Evolutionary conservation across 192 early-diverging fungal genomes (phyloP).

Genomic region (Geranomyces variabilis): DNA sequence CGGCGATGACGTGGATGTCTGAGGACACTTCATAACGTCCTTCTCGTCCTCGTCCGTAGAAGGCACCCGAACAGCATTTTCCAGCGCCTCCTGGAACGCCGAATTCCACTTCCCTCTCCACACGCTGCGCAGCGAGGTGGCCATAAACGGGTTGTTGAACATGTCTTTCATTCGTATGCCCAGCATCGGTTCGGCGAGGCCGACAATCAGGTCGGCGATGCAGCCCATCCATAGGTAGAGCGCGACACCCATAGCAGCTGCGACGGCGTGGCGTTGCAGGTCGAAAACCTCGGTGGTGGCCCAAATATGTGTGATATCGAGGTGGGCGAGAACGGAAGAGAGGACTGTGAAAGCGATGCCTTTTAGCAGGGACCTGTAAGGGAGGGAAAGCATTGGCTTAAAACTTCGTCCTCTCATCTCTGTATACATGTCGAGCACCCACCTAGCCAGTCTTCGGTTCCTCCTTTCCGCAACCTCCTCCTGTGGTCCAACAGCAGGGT

Average conservation of each 20-base stretch:
- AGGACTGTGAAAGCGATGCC: neutral
- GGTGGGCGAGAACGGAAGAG: neutral
- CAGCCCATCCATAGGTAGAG: slow-evolving; percentile 31
- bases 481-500: neutral
- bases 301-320: neutral
- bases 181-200: slow-evolving; percentile 4
- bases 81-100: slow-evolving; percentile 20
- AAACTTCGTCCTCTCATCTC: neutral
- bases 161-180: slow-evolving; percentile 25
- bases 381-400: neutral
- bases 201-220: slow-evolving; percentile 8
- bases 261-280: neutral
- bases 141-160: slow-evolving; percentile 13
- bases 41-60: too few relatives aligned
- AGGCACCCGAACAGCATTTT: neutral
- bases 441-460: neutral
- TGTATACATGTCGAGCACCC: neutral
- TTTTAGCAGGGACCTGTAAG: neutral
- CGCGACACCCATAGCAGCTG: neutral
- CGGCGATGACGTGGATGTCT: too few relatives aligned
- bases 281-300: neutral
- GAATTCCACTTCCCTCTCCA: slow-evolving; percentile 26
- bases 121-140: slow-evolving; percentile 12
- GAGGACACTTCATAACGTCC: too few relatives aligned
- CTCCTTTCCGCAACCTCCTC: neutral